Evolutionary conservation across 2,329 filamentous ascomycete genomes (phyloP).

Genomic region (Verticillium nonalfalfae): DNA sequence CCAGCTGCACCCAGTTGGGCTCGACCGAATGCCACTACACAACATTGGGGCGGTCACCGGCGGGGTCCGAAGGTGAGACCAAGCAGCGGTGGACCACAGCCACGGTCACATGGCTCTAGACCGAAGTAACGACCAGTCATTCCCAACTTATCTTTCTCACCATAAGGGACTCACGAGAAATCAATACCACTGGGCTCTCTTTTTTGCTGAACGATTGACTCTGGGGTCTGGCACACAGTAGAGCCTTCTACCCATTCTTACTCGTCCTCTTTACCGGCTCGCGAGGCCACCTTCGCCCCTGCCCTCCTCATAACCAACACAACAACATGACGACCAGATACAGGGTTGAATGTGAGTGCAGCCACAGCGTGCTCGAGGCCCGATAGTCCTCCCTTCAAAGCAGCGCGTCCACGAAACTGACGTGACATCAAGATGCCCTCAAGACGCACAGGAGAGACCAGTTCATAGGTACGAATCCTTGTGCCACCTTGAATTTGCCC

Average conservation of each 20-base stretch:
- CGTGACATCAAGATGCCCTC: slow-evolving; percentile 42
- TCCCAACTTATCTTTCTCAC: background rate
- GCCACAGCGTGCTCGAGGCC: background rate
- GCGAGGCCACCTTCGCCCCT: background rate
- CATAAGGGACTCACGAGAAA: background rate
- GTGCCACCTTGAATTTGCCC: background rate
- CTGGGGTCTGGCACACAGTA: background rate
- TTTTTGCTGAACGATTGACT: background rate
- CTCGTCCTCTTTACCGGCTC: background rate
- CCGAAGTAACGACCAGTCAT: background rate
- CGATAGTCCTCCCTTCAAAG: no score
- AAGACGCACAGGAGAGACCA: slow-evolving; percentile 90
- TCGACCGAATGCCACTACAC: background rate
- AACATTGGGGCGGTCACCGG: background rate
- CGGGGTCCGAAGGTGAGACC: slow-evolving; percentile 1
- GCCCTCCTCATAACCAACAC: background rate
- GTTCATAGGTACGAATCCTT: slow-evolving; percentile 57
- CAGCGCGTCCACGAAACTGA: background rate
- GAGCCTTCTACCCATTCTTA: background rate
- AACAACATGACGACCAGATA: slow-evolving; percentile 59
- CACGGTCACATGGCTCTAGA: background rate
- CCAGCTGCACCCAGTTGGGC: background rate
- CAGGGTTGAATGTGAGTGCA: slow-evolving; percentile 64
- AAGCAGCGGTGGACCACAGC: background rate
- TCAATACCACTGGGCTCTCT: no score